phyloP scores from a whole-genome alignment of 202 grass and related monocot species.

The Schoenoplectus tabernaemontani region DNA sequence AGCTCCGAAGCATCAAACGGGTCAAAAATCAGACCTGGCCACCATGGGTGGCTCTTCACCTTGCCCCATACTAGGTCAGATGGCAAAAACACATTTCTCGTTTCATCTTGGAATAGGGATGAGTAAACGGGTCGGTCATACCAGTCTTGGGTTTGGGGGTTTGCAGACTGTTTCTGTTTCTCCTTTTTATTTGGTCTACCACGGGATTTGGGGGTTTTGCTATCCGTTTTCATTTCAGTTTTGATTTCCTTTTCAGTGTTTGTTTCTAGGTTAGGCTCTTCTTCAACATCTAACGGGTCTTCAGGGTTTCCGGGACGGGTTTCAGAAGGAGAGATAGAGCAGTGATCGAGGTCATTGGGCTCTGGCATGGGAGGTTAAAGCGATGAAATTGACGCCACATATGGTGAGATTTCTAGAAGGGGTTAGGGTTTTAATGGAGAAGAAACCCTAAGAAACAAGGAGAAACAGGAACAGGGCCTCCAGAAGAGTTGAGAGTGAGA shows the following conservation, averaged over 20 bases:
- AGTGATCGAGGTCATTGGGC: background rate
- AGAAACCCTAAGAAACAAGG: background rate
- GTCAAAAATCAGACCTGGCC: slow-evolving; percentile 58
- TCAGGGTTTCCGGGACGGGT: background rate
- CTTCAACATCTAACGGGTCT: slow-evolving; percentile 1
- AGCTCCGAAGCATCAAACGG: slow-evolving; percentile 29
- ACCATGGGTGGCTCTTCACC: slow-evolving; percentile 61
- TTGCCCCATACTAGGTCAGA: slow-evolving; percentile 66
- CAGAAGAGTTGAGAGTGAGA: background rate
- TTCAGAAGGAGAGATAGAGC: background rate
- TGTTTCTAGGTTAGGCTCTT: background rate
- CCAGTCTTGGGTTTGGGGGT: background rate
- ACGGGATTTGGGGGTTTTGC: slow-evolving; percentile 1
- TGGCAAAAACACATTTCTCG: slow-evolving; percentile 14
- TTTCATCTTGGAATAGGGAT: slow-evolving; percentile 35
- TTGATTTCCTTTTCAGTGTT: background rate
- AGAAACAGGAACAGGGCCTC: background rate
- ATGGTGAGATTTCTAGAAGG: background rate
- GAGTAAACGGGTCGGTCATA: slow-evolving; percentile 11
- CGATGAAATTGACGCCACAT: background rate
- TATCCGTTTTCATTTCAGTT: background rate
- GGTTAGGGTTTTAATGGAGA: background rate
- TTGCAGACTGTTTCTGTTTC: background rate
- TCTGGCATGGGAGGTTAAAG: background rate
- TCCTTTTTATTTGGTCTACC: background rate